Evolutionary conservation across 148 eudicot genomes (phyloP), one percentile per base, ranked within the genome.

Genomic region (Rhododendron mucronatum): DNA sequence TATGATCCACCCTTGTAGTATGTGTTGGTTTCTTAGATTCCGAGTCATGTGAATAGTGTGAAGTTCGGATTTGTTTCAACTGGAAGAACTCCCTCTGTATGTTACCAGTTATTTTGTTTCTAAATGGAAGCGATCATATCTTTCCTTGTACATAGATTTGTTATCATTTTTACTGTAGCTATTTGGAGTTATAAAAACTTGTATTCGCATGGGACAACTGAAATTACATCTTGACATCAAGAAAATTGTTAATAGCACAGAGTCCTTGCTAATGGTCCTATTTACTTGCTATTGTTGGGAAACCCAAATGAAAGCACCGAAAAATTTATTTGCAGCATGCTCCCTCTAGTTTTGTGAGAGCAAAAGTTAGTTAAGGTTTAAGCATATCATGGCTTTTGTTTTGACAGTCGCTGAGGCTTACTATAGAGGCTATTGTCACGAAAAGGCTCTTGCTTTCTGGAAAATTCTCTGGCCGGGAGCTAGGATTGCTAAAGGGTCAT

Each of bases 381-480:
- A 44, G 71, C 87, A 35, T 57, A 67, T 26, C 51, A 45, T 44
- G 44, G 86, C 83, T 86, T 79, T 74, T 61, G 50, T 55, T 81
- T 78, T 55, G 47, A 47, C 41, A 20, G 48, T 77, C 80, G 23
- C 45, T 10, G 81, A 21, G 50, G 80, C 80, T 44, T 41, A 44
- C 28, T 81, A 9, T 71, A 28, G 39, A 51, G 61, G 55, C 86
- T 69, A 87, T 41, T 48, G 78, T 89, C 85, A 86, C 80, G 85
- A 85, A 82, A 86, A 90, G 78, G 88, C 89, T 78, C 67, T 87
- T 84, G 85, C 93, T 87, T 89, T 94, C 71, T 44, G 86, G 90
- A 96, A 96, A 78, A 96, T 96, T 88, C 91, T 88, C 51, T 95
- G 99, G 41, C 99, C 99, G 2, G 98, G 99, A 86, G 98, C 93